These are phyloP conservation scores for Zymoseptoria pseudotritici DNA, from an alignment of 2,329 filamentous ascomycete genomes.

Conservation along the genomic window DNA sequence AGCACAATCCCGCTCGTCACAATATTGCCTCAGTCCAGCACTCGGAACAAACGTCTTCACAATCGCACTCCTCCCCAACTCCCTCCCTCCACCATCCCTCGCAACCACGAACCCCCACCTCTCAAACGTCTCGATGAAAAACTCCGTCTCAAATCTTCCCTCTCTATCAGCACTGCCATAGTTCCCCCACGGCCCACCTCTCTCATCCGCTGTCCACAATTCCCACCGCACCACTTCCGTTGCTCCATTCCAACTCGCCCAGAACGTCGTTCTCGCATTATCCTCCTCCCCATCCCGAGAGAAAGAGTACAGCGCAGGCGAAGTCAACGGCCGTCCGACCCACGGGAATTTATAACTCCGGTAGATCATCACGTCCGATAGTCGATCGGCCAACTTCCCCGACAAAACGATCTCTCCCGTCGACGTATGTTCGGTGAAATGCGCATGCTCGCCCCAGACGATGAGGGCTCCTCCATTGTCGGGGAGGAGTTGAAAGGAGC, in stretches of 20 bases:
- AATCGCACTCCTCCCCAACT: conserved; percentile 28
- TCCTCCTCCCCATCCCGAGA: conserved; percentile 26
- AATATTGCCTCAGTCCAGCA: conserved; percentile 21
- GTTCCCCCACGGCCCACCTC: conserved; percentile 30
- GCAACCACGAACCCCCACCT: conserved; percentile 30
- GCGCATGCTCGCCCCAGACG: conserved; percentile 46
- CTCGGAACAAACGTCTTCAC: conserved; percentile 33
- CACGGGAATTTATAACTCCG: conserved; percentile 49
- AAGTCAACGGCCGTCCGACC: conserved; percentile 41
- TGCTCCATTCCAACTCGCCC: conserved; percentile 49
- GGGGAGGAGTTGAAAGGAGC: conserved; percentile 48
- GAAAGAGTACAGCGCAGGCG: conserved; percentile 32
- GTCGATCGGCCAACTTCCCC: conserved; percentile 37
- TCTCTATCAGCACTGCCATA: conserved; percentile 34
- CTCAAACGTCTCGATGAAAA: conserved; percentile 17
- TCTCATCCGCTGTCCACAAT: conserved; percentile 39
- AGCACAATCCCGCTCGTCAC: conserved; percentile 29
- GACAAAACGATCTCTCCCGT: conserved; percentile 49
- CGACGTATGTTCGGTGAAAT: conserved; percentile 38
- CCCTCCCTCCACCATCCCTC: conserved; percentile 23
- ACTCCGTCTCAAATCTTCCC: conserved; percentile 38
- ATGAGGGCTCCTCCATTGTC: conserved; percentile 46
- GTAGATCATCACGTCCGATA: conserved; percentile 45
- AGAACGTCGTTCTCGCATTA: conserved; percentile 31
- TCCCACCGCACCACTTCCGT: conserved; percentile 45